These are phyloP conservation scores for Laburnicola sp. DNA, from an alignment of 2,329 filamentous ascomycete species.

Conservation along the genomic window DNA sequence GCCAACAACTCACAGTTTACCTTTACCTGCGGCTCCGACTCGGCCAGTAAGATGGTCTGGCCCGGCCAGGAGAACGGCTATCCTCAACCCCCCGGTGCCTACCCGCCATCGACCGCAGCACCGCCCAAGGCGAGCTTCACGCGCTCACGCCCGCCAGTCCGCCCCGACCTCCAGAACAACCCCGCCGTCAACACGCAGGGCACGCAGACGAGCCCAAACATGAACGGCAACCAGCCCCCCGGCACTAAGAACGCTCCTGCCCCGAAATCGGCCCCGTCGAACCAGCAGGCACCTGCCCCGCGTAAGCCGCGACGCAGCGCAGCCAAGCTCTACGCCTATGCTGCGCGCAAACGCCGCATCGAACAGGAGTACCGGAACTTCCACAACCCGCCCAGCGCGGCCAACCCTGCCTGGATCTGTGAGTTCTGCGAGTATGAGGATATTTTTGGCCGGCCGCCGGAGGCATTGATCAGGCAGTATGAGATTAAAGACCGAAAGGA, in stretches of 20 bases:
- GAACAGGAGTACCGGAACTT: conserved; percentile 77
- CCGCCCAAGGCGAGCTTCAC: conserved; percentile 23
- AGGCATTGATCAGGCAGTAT: conserved; percentile 84
- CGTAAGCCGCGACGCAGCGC: conserved; percentile 66
- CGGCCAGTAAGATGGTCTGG: conserved; percentile 76
- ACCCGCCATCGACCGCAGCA: conserved; percentile 24
- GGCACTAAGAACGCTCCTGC: conserved; percentile 33
- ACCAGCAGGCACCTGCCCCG: conserved; percentile 51
- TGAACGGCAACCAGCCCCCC: conserved; percentile 46
- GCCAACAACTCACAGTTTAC: conserved; percentile 88
- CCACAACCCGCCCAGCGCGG: conserved; percentile 76
- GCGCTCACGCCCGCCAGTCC: conserved; percentile 35
- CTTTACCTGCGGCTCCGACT: conserved; percentile 91
- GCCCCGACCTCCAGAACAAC: conserved; percentile 23
- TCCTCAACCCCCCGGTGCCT: conserved; percentile 45
- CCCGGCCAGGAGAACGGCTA: conserved; percentile 61
- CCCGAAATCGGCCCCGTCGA: conserved; percentile 46
- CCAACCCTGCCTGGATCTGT: conserved; percentile 91
- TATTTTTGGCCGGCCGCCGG: conserved; percentile 87
- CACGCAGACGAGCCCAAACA: conserved; percentile 59
- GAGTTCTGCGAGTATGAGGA: conserved; percentile 98
- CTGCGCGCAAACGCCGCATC: conserved; percentile 76
- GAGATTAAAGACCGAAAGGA: conserved; percentile 91
- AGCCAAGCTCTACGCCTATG: conserved; percentile 71
- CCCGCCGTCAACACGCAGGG: conserved; percentile 56